Evolutionary conservation across 2,329 filamentous ascomycete genomes (phyloP).

Genomic region (Dryadomyces quercus-mongolicae): DNA sequence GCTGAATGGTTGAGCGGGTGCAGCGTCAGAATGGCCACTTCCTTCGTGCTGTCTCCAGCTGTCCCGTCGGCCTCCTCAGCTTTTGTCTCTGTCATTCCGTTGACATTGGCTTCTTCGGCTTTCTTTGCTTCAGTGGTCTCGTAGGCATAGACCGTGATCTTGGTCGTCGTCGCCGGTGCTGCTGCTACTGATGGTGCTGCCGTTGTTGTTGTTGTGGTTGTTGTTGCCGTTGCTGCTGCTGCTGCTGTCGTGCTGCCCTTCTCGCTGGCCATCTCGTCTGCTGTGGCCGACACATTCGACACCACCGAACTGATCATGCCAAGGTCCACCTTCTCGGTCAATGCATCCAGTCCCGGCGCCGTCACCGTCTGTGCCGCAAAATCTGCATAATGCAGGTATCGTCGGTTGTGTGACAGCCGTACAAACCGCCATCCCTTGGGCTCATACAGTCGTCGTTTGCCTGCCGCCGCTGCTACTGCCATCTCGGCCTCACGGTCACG

Average conservation of each 20-base stretch:
- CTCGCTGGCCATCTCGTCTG: slow-evolving; percentile 35
- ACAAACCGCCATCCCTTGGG: slow-evolving; percentile 67
- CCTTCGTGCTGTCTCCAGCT: slow-evolving; percentile 20
- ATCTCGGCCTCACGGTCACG: slow-evolving; percentile 23
- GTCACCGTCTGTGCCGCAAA: slow-evolving; percentile 54
- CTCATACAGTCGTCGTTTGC: slow-evolving; percentile 27
- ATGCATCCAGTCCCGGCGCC: slow-evolving; percentile 58
- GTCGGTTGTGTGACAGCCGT: slow-evolving; percentile 78
- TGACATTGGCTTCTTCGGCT: background rate
- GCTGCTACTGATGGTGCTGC: background rate
- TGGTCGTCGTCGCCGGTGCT: slow-evolving; percentile 48
- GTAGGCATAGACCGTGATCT: slow-evolving; percentile 84
- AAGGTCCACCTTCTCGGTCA: slow-evolving; percentile 77
- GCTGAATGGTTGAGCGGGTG: slow-evolving; percentile 69
- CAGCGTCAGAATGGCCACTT: slow-evolving; percentile 69
- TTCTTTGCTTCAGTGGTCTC: slow-evolving; percentile 20
- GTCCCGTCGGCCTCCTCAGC: background rate
- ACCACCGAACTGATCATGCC: slow-evolving; percentile 83
- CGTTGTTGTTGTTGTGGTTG: background rate
- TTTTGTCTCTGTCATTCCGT: background rate
- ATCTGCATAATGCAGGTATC: slow-evolving; percentile 81
- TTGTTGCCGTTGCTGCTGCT: too few species aligned
- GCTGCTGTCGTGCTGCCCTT: slow-evolving; percentile 15
- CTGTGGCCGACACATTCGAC: slow-evolving; percentile 70
- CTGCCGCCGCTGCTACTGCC: slow-evolving; percentile 11